Evolutionary conservation across 345 rosid genomes (phyloP).

Genomic region (Carallia pectinifolia): DNA sequence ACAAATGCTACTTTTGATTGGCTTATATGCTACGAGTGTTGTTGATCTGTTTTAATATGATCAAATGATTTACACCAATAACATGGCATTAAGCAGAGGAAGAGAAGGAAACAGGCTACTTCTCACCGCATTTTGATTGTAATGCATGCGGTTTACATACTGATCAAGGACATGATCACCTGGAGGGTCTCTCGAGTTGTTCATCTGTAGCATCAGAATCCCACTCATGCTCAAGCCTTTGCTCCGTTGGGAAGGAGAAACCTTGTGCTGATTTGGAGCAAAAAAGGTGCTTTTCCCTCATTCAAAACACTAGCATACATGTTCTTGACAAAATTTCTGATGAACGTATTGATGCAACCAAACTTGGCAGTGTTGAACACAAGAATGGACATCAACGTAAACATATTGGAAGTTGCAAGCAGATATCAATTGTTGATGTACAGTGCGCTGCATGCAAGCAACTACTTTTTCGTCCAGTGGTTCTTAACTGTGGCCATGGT

Average conservation of each 20-base stretch:
- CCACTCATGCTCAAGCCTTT: constrained; percentile 12
- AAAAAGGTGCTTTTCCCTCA: constrained; percentile 5
- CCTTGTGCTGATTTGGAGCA: constrained; percentile 19
- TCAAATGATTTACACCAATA: neutral
- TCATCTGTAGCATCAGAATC: constrained; percentile 17
- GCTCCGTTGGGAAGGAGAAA: constrained; percentile 26
- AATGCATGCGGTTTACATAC: constrained; percentile 19
- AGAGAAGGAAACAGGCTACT: constrained; percentile 30
- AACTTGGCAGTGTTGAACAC: constrained; percentile 12
- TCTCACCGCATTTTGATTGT: constrained; percentile 60
- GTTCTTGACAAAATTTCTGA: neutral
- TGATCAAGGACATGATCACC: constrained; percentile 24
- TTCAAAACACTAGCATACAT: constrained; percentile 5
- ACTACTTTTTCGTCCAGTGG: constrained; percentile 56
- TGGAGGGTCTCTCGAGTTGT: constrained; percentile 13
- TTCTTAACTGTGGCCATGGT: constrained; percentile 93
- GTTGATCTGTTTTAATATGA: too few relatives aligned
- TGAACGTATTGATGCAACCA: constrained; percentile 7
- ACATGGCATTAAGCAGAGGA: constrained; percentile 47
- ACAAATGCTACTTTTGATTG: too few relatives aligned
- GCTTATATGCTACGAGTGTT: too few relatives aligned
- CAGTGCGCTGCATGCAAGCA: constrained; percentile 71
- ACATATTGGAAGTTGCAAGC: constrained; percentile 21
- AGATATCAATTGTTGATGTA: constrained; percentile 47
- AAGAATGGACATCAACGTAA: constrained; percentile 14